Evolutionary conservation across 2,329 filamentous ascomycete genomes (phyloP).

Genomic region (Harringtonia lauricola): DNA sequence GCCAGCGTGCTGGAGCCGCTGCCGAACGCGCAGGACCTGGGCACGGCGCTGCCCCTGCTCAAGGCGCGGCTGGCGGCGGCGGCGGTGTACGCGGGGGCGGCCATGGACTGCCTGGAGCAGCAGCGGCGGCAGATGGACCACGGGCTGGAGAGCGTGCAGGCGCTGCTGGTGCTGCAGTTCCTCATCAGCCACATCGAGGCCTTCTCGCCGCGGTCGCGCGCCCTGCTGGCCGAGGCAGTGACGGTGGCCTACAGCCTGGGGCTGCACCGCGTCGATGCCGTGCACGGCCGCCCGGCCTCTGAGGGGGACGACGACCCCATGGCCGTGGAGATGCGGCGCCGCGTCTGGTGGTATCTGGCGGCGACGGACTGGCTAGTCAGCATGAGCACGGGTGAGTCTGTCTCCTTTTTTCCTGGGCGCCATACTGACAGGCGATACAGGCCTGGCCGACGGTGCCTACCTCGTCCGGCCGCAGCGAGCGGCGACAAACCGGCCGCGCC

Average conservation of each 20-base stretch:
- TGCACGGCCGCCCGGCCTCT: no score
- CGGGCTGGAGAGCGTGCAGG: not conserved
- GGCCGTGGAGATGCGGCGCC: conserved; percentile 22
- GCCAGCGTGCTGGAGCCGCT: not conserved
- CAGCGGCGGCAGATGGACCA: not conserved
- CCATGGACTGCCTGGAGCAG: not conserved
- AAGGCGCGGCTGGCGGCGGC: not conserved
- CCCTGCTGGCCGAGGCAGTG: not conserved
- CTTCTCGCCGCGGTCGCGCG: not conserved
- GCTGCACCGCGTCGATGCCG: not conserved
- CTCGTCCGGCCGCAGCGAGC: conserved; percentile 27
- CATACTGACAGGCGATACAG: conserved; percentile 9
- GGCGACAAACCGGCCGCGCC: conserved; percentile 25
- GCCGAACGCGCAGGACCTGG: not conserved
- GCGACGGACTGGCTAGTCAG: conserved; percentile 34
- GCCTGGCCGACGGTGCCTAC: conserved; percentile 31
- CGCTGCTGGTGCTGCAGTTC: not conserved
- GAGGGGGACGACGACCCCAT: not conserved
- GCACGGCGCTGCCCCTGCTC: not conserved
- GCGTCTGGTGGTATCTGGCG: conserved; percentile 30
- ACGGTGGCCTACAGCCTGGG: not conserved
- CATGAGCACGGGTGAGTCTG: no score
- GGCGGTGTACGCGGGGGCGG: not conserved
- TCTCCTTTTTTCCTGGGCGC: no score
- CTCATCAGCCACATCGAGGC: not conserved